Evolutionary conservation across 163 green algal species (phyloP).

Genomic region (Chloroidium sp.): DNA sequence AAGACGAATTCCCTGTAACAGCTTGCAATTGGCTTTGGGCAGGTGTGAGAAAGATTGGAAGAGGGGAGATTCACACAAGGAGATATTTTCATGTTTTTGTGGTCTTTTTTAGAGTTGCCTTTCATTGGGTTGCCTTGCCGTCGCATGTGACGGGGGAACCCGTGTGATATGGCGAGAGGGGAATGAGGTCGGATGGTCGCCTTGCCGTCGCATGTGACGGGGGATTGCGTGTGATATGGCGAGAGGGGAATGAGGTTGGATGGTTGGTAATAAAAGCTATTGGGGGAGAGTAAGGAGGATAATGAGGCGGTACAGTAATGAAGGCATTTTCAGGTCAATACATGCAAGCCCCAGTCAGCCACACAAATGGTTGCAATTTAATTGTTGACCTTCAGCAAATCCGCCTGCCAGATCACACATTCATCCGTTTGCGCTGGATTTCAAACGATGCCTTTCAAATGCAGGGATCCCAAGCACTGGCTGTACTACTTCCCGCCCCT

Average conservation of each 20-base stretch:
- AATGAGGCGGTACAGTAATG: too few relatives aligned
- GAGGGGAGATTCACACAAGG: neutral
- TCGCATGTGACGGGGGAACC: too few relatives aligned
- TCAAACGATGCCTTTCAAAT: slow-evolving; percentile 4
- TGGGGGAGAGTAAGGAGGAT: too few relatives aligned
- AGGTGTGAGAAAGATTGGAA: neutral
- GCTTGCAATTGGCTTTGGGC: neutral
- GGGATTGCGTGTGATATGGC: too few relatives aligned
- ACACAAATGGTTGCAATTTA: neutral
- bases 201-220: too few relatives aligned
- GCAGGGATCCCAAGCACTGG: slow-evolving; percentile 78
- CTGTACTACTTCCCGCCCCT: slow-evolving; percentile 91
- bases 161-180: too few relatives aligned
- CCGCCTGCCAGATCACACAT: neutral
- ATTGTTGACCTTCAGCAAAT: neutral
- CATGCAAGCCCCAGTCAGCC: neutral
- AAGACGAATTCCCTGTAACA: neutral
- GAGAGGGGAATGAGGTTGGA: too few relatives aligned
- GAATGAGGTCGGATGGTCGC: too few relatives aligned
- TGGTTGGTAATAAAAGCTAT: too few relatives aligned
- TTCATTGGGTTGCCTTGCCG: too few relatives aligned
- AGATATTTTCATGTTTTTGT: too few relatives aligned
- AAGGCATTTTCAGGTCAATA: neutral
- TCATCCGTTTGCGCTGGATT: neutral
- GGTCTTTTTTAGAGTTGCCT: too few relatives aligned